Evolutionary conservation across 352 stramenopile genomes (phyloP).

Genomic region (Phytophthora vignae): DNA sequence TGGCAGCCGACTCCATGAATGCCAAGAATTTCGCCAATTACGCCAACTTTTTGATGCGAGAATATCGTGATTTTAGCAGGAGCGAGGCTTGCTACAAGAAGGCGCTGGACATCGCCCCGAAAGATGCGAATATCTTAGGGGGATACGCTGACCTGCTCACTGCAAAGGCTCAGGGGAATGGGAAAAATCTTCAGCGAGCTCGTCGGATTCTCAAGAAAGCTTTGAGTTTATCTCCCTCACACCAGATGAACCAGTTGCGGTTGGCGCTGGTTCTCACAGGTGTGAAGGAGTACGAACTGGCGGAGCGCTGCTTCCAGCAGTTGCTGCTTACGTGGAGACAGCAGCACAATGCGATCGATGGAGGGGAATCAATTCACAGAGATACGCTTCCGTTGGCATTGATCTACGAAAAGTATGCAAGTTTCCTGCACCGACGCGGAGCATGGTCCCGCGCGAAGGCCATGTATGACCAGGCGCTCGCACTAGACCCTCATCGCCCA

Average conservation of each 20-base stretch:
- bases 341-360: background rate
- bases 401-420: slow-evolving; percentile 29
- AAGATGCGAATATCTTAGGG: slow-evolving; percentile 36
- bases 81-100: slow-evolving; percentile 43
- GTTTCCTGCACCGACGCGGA: slow-evolving; percentile 22
- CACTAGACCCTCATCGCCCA: slow-evolving; percentile 15
- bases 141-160: slow-evolving; percentile 45
- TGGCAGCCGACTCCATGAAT: slow-evolving; percentile 26
- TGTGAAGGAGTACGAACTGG: slow-evolving; percentile 16
- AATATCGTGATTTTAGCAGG: slow-evolving; percentile 24
- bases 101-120: slow-evolving; percentile 28
- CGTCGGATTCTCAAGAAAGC: slow-evolving; percentile 37
- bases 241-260: slow-evolving; percentile 30
- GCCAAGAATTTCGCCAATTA: slow-evolving; percentile 38
- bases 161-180: background rate
- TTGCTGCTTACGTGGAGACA: slow-evolving; percentile 7
- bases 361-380: background rate
- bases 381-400: background rate
- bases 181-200: slow-evolving; percentile 3
- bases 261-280: slow-evolving; percentile 25
- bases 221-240: slow-evolving; percentile 19
- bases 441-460: slow-evolving; percentile 22
- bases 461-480: slow-evolving; percentile 26
- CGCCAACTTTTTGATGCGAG: slow-evolving; percentile 45
- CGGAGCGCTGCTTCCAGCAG: slow-evolving; percentile 21